Base-by-base conservation (phyloP, 2,329 filamentous ascomycete species). In the Fusarium papillatum region DNA sequence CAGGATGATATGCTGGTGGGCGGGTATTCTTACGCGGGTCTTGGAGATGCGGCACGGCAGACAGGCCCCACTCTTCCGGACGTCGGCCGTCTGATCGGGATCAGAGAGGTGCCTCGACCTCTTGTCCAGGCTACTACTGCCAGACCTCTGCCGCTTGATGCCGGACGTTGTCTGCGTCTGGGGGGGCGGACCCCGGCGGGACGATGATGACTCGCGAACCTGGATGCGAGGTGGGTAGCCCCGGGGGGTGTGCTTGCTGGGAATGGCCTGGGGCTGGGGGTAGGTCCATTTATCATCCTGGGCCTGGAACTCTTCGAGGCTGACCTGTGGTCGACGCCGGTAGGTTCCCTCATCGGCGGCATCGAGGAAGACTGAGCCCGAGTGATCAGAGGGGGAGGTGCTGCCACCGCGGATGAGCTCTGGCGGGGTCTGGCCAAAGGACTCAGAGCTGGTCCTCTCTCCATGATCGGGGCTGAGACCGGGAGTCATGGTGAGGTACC, bases 11-110 rank as follows among this genome's bases (percentile, higher is more conserved):
- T 31, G 31, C 60, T 72, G 66, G 59, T 70, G 41, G 29, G 53
- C 19, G 53, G 53, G 53, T 71, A 80, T 78, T 80, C 86, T 85
- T 84, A 89, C 88, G 76, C 82, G 81, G 76, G 85, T 85, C 82
- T 88, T 89, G 75, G 84, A 84, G 72, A 86, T 83, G 75, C 85
- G 87, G 80, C 88, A 89, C 68, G 84, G 85, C 66, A 86, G 82
- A 76, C 88, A 90, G 39, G 88, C 87, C 69, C 86, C 85, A 76
- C 82, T 83, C 78, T 87, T 86, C 74, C 88, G 87, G 66, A 89
- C 87, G 66, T 85, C 84, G 64, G 86, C 87, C 53, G 88, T 88
- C 80, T 88, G 84, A 71, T 85, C 83, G 50, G 83, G 84, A 73
- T 86, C 82, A 67, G 79, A 79, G 31, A 86, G 80, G 66, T 85